Conservation (phyloP, 2,329 filamentous ascomycete genomes). For the Colletotrichum liriopes region DNA sequence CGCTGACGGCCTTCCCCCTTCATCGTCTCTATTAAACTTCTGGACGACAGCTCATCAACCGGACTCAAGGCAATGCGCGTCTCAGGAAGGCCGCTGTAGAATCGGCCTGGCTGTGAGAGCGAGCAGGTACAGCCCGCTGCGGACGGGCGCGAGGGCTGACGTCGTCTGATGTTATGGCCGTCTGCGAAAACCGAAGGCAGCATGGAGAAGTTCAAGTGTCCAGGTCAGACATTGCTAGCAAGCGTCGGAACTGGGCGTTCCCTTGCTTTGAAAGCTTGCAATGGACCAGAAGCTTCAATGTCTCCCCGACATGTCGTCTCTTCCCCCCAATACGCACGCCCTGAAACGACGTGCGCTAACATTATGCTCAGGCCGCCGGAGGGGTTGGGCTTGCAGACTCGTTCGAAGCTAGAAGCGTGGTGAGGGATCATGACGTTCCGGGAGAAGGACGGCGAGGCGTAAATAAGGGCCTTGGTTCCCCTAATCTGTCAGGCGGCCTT, state of each 20-base stretch:
- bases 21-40: conserved; percentile 24
- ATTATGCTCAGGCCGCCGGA: conserved; percentile 39
- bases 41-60: conserved; percentile 37
- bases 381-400: conserved; percentile 26
- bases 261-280: neutral
- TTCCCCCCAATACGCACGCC: conserved; percentile 32
- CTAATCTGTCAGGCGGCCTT: neutral
- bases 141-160: conserved; percentile 13
- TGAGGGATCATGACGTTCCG: conserved; percentile 26
- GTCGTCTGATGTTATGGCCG: conserved; percentile 28
- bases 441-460: conserved; percentile 3
- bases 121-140: conserved; percentile 8
- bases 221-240: conserved; percentile 13
- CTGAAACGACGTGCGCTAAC: conserved; percentile 37
- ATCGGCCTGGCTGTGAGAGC: conserved; percentile 2
- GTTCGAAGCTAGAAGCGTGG: conserved; percentile 21
- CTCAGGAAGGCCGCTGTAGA: conserved; percentile 22
- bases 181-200: conserved; percentile 19
- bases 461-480: conserved; percentile 37
- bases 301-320: conserved; percentile 23
- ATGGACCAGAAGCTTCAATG: neutral
- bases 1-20: conserved; percentile 13
- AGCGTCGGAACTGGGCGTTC: neutral
- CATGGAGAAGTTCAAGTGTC: conserved; percentile 24
- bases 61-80: conserved; percentile 35